Evolutionary conservation across 73 alveolate genomes (phyloP), one percentile per base, ranked within the genome.

Genomic region (Loxodes magnus): DNA sequence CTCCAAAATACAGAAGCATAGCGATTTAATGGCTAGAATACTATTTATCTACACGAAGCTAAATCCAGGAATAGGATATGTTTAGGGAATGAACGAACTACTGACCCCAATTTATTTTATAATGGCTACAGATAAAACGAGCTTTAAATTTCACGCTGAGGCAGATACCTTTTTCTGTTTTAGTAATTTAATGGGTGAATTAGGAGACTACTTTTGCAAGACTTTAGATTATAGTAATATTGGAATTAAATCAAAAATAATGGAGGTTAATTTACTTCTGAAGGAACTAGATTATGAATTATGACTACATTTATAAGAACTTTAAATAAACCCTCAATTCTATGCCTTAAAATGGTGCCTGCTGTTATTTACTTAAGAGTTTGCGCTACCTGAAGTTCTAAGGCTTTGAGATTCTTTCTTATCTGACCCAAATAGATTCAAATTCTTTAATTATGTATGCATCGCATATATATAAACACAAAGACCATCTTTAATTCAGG

Each of bases 81-180:
- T 78, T 2, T 86, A 78, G 69, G 92, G 92, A 48, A 78, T 78
- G 92, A 78, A 78, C 53, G 84, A 59, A 48, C 78, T 78, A 50
- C 43, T 52, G 14, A 81, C 92, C 3, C 92, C 92, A 14, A 51
- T 78, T n/a, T 78, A 78, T 76, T 78, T 70, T 65, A 64, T 79
- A 51, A 70, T 64, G 38, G 66, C 72, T 38, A 51, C 61, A 39
- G 86, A 78, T 56, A 50, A 43, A 35, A 42, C 64, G 2, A 37
- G 67, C 64, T 52, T 35, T 14, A 35, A 34, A 33, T 67, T 54
- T 31, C 35, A 27, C 37, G 38, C 66, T 7, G 79, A 78, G 75
- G 87, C 92, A 16, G 92, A 78, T 54, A 56, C 88, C 6, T 78
- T 56, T 65, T 78, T 79, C 83, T 78, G 83, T 30, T 78, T 78